Conservation (phyloP, 306 rosid species). For the Rosa rugosa region DNA sequence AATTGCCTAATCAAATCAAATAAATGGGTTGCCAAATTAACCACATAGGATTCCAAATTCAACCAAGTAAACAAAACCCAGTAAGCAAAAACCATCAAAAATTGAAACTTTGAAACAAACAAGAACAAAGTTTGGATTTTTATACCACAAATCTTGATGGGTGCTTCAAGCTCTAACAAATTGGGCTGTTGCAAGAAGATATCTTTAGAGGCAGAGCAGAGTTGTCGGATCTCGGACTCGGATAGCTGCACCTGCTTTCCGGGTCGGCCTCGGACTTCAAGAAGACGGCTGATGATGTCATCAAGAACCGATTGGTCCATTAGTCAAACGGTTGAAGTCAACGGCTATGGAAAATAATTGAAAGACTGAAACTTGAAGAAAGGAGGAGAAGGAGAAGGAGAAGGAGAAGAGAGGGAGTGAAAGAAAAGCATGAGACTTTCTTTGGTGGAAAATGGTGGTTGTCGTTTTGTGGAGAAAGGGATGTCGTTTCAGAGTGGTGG, state of each 20-base stretch:
- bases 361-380: constrained; percentile 11
- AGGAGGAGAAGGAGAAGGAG: neutral
- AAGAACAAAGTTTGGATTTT: neutral
- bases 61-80: constrained; percentile 2
- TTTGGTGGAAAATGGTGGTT: neutral
- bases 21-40: neutral
- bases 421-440: constrained; percentile 26
- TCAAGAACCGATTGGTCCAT: constrained; percentile 78
- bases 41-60: neutral
- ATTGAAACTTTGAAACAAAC: neutral
- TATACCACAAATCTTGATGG: constrained; percentile 91
- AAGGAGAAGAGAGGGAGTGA: constrained; percentile 17
- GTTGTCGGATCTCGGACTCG: constrained; percentile 93
- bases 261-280: constrained; percentile 76
- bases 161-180: constrained; percentile 83
- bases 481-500: constrained; percentile 33
- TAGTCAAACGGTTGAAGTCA: constrained; percentile 24
- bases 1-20: neutral
- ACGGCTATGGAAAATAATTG: constrained; percentile 22
- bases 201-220: constrained; percentile 62
- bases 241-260: constrained; percentile 94
- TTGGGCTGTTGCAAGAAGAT: constrained; percentile 84
- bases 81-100: neutral
- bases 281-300: constrained; percentile 80
- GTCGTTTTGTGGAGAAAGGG: constrained; percentile 38